Percentiles rank a stretch among this genome's conserved stretches.
Evolutionary conservation across 441 rosid genomes (phyloP).

Genomic region (Gossypium aridum): DNA sequence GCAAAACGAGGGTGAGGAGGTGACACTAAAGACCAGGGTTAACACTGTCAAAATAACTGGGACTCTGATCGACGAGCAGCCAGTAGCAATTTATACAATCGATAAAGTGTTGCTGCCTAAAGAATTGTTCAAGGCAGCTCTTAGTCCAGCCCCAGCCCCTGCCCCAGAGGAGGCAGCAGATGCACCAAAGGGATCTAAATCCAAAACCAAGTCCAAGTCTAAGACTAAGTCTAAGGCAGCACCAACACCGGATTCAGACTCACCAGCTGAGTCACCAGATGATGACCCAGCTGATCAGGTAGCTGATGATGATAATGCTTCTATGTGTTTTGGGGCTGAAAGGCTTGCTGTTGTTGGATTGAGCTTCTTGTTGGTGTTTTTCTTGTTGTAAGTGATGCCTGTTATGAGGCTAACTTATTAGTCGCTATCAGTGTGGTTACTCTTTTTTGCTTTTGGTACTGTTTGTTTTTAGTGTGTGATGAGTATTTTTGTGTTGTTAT

Average conservation of each 20-base stretch:
- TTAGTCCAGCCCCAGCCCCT: slow-evolving; percentile 36
- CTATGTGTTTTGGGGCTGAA: slow-evolving; percentile 32
- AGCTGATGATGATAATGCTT: slow-evolving; percentile 43
- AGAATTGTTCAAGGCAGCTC: slow-evolving; percentile 53
- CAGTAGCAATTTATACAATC: slow-evolving; percentile 63
- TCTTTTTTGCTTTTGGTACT: background rate
- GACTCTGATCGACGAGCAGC: slow-evolving; percentile 75
- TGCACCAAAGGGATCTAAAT: slow-evolving; percentile 47
- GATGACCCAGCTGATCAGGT: slow-evolving; percentile 41
- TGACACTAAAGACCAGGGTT: slow-evolving; percentile 67
- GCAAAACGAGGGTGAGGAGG: slow-evolving; percentile 71
- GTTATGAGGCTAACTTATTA: slow-evolving; percentile 13
- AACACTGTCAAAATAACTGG: slow-evolving; percentile 59
- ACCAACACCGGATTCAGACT: slow-evolving; percentile 35
- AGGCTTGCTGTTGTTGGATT: slow-evolving; percentile 28
- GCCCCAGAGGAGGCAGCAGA: slow-evolving; percentile 38
- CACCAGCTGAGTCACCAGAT: slow-evolving; percentile 68
- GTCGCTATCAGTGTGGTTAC: slow-evolving; percentile 14
- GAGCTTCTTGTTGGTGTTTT: slow-evolving; percentile 45
- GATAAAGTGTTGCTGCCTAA: slow-evolving; percentile 73
- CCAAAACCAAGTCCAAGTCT: slow-evolving; percentile 4
- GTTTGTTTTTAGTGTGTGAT: slow-evolving; percentile 11
- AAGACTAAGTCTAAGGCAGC: slow-evolving; percentile 19
- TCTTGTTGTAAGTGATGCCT: slow-evolving; percentile 33
- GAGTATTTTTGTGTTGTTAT: background rate